Evolutionary conservation across 2,329 filamentous ascomycete species (phyloP), one percentile per base, ranked within the genome.

Genomic region (Colletotrichum spinosum): DNA sequence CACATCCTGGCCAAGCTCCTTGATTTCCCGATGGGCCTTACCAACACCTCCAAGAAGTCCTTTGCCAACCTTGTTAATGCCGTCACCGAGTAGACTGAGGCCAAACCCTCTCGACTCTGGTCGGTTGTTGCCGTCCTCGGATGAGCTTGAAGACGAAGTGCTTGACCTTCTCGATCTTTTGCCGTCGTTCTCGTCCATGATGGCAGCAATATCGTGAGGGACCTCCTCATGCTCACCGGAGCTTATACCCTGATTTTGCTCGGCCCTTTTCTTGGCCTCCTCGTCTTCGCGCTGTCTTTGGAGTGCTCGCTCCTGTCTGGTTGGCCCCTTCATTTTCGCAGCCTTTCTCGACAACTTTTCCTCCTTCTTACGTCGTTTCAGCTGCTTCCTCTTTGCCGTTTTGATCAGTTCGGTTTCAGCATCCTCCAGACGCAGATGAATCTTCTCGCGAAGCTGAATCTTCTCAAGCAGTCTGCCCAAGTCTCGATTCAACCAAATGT

Each of bases 401-500:
- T 89, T 90, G 70, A 99, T 92, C 45, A 99, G 81, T 25, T 93
- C 88, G 0, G 93, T 97, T 77, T 98, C 91, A 1, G 95, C 95
- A 8, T 79, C 79, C 74, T 99, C 96, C 0, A 99, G 86, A 60
- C 83, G 81, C 46, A 84, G 76, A 51, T 95, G 93, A 12, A 97
- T 81, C 8, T 85, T 80, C 67, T 94, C 88, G 49, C 96, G 87
- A 68, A 88, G 81, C 53, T 92, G 86, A 50, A 98, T 91, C 75
- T 98, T 98, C 67, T 94, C 91, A 51, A 92, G 86, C 10, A 99
- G 85, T 8, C 90, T 86, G 48, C 94, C 92, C 70, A 93, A 90
- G 74, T 99, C 92, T 67, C 95, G 88, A 65, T 97, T 99, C 71
- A 99, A 90, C 94, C 95, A 99, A 51, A 99, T 92, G 70, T 98